Evolutionary conservation across 1,284 basidiomycete genomes (phyloP).

Genomic region (Marasmius sp.): DNA sequence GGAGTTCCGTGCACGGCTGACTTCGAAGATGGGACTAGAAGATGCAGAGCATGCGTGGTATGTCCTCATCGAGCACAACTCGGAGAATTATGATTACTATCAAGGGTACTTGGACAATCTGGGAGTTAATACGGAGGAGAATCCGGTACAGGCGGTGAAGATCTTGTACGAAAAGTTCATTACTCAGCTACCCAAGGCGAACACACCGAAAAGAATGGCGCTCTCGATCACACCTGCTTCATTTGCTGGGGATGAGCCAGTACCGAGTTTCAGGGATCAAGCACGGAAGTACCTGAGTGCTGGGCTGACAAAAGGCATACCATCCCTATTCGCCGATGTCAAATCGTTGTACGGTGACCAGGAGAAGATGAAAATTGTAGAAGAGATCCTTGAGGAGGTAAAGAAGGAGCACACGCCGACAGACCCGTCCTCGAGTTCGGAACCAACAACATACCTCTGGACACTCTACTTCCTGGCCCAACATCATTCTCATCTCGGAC

Average conservation of each 20-base stretch:
- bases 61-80: conserved; percentile 80
- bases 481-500: conserved; percentile 74
- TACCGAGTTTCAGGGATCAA: conserved; percentile 56
- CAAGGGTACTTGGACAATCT: conserved; percentile 68
- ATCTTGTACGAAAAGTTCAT: conserved; percentile 58
- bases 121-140: conserved; percentile 58
- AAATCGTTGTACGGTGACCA: conserved; percentile 79
- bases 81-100: conserved; percentile 86
- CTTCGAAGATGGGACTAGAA: conserved; percentile 62
- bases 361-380: conserved; percentile 68
- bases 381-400: conserved; percentile 68
- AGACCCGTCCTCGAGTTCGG: conserved; percentile 35
- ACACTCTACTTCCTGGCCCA: conserved; percentile 94
- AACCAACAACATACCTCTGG: conserved; percentile 93
- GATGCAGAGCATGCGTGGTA: conserved; percentile 83
- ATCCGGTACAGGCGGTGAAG: conserved; percentile 52
- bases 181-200: conserved; percentile 63
- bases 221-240: conserved; percentile 53
- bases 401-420: conserved; percentile 34
- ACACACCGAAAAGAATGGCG: conserved; percentile 73
- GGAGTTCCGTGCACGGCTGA: conserved; percentile 71
- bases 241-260: conserved; percentile 37
- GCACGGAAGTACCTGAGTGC: conserved; percentile 71
- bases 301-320: conserved; percentile 84
- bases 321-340: conserved; percentile 92